Base-by-base conservation (phyloP, 179 eudicot species). In the Spinacia oleracea region DNA sequence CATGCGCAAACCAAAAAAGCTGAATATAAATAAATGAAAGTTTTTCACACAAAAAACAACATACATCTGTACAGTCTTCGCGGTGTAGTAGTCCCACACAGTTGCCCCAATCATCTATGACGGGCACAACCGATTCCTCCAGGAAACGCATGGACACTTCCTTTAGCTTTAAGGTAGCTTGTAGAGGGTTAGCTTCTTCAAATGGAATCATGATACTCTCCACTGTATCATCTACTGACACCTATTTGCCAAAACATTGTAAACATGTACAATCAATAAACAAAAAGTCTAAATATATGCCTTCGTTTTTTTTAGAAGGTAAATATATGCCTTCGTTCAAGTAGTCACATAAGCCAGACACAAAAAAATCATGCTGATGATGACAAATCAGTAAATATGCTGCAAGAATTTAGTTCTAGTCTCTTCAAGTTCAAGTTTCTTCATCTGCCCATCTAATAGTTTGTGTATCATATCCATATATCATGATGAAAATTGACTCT, bases 41-140 rank as follows among this genome's bases (percentile, higher is more conserved):
- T 32, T 70, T 40, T 55, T 27, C 25, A 42, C 70, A 72, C 11
- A 66, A 35, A 70, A 34, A 77, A 38, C 35, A 68, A 62, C 58
- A 62, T 81, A 91, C 95, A 84, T 85, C 83, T 70, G 86, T 75
- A 85, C 95, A 91, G 81, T 91, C 92, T 82, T 89, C 89, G 34
- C 86, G 87, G 77, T 91, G 89, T 48, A 89, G 83, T 53, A 91
- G 72, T 53, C 95, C 95, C 71, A 89, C 88, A 72, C 95, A 91
- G 72, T 91, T 83, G 46, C 91, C 95, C 95, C 91, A 88, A 50
- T 89, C 92, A 80, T 91, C 95, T 63, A 87, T 64, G 35, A 91
- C 60, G 10, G 95, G 95, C 77, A 89, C 87, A 58, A 78, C 87
- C 21, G 89, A 66, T 62, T 89, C 89, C 77, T 82, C 84, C 15